Conservation (phyloP, 768 basidiomycete species). For the Leccinum imitatum region DNA sequence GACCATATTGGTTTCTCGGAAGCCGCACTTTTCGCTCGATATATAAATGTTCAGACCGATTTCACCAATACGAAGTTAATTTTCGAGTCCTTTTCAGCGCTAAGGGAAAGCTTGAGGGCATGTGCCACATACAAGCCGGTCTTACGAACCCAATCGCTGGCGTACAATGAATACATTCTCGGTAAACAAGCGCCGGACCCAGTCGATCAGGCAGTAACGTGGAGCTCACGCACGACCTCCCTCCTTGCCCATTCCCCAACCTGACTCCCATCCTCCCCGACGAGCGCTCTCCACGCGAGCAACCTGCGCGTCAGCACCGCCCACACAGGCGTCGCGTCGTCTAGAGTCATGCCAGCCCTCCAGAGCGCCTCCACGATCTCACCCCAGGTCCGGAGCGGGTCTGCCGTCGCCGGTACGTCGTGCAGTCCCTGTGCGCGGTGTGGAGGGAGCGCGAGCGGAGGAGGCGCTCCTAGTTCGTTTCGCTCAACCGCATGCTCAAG, state of each 20-base stretch:
- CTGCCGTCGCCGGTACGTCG: neutral
- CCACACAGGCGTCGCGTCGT: neutral
- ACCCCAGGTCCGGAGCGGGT: neutral
- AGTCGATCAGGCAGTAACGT: neutral
- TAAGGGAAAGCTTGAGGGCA: neutral
- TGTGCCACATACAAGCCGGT: neutral
- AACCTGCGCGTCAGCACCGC: neutral
- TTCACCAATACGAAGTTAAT: neutral
- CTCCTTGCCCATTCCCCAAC: constrained; percentile 50
- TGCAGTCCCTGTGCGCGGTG: neutral
- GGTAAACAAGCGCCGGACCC: no score
- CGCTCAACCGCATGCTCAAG: neutral
- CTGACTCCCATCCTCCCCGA: neutral
- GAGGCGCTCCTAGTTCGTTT: neutral
- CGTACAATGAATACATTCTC: neutral
- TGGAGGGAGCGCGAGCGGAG: constrained; percentile 16
- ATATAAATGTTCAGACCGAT: neutral
- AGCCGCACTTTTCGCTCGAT: neutral
- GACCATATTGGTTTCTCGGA: neutral
- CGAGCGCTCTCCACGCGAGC: neutral
- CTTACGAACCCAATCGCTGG: neutral
- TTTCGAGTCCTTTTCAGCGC: neutral
- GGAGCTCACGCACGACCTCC: constrained; percentile 9
- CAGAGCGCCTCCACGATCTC: neutral
- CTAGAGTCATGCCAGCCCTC: neutral